These are phyloP conservation scores for Tripterygium wilfordii DNA, from an alignment of 177 flowering plant genomes.

Conservation along the genomic window DNA sequence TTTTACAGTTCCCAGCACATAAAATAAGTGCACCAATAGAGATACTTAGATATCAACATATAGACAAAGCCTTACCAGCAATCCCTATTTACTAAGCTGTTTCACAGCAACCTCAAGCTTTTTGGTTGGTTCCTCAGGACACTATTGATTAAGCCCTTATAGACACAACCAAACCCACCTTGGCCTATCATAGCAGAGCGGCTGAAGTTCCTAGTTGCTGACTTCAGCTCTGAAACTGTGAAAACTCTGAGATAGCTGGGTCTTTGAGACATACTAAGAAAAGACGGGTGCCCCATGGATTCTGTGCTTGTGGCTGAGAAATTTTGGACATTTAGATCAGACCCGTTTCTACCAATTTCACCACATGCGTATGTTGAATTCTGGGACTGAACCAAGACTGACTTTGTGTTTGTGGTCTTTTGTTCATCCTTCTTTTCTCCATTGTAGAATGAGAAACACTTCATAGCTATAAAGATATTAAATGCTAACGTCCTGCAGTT, in stretches of 20 bases:
- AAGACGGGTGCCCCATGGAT: slow-evolving; percentile 37
- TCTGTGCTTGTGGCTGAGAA: slow-evolving; percentile 55
- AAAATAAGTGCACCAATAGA: too few species aligned
- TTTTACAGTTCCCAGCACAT: too few species aligned
- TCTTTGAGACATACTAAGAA: slow-evolving; percentile 44
- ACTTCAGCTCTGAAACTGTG: slow-evolving; percentile 63
- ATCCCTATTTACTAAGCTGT: slow-evolving; percentile 52
- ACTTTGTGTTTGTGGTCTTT: slow-evolving; percentile 36
- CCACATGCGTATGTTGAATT: slow-evolving; percentile 15
- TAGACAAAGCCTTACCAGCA: slow-evolving; percentile 36
- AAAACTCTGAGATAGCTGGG: slow-evolving; percentile 72
- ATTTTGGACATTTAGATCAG: slow-evolving; percentile 58
- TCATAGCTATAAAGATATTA: slow-evolving; percentile 30
- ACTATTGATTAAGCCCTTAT: slow-evolving; percentile 53
- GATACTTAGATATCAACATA: too few species aligned
- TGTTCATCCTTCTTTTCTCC: slow-evolving; percentile 51
- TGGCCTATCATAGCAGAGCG: slow-evolving; percentile 78
- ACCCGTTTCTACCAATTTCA: slow-evolving; percentile 22
- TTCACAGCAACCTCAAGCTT: slow-evolving; percentile 74
- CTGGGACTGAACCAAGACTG: slow-evolving; percentile 18
- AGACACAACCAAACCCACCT: slow-evolving; percentile 97
- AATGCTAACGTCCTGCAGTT: too few species aligned
- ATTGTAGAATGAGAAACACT: slow-evolving; percentile 45
- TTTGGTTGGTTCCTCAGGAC: slow-evolving; percentile 41
- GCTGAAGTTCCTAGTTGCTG: slow-evolving; percentile 69